These are phyloP conservation scores for Chaetomium fimeti DNA, from an alignment of 495 filamentous ascomycete genomes.

Conservation along the genomic window DNA sequence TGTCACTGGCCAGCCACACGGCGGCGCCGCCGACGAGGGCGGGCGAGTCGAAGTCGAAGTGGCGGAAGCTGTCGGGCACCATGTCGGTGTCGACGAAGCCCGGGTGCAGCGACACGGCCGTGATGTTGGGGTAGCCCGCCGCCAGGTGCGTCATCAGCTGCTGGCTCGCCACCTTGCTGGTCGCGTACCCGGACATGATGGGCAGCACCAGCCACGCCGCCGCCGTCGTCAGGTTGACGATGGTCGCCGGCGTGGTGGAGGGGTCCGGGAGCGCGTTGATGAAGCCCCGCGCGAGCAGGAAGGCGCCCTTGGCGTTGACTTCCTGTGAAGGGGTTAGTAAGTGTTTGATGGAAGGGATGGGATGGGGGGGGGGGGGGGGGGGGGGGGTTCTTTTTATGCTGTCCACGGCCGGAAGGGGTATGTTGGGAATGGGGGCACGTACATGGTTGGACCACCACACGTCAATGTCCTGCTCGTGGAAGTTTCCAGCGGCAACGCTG, in stretches of 20 bases:
- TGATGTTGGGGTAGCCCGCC: conserved; percentile 6
- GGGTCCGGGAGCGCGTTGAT: conserved; percentile 1
- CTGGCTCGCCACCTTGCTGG: conserved; percentile 13
- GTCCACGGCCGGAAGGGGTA: too few relatives aligned
- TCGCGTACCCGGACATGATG: conserved; percentile 16
- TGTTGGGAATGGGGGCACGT: not conserved
- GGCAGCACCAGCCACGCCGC: conserved; percentile 3
- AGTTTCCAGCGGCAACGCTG: conserved; percentile 17
- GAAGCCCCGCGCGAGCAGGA: conserved; percentile 7
- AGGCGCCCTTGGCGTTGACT: conserved; percentile 18
- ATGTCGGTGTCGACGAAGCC: conserved; percentile 16
- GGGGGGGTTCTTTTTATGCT: too few relatives aligned
- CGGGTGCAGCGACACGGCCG: conserved; percentile 12
- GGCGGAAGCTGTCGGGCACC: not conserved
- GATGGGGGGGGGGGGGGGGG: too few relatives aligned
- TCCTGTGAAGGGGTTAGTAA: conserved; percentile 1
- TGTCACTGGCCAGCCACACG: conserved; percentile 8
- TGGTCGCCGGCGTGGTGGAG: conserved; percentile 12
- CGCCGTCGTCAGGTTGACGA: conserved; percentile 13
- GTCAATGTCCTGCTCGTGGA: conserved; percentile 32
- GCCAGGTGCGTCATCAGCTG: conserved; percentile 12
- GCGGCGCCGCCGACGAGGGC: conserved; percentile 8
- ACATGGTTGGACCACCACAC: conserved; percentile 42
- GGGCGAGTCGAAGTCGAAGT: conserved; percentile 8
- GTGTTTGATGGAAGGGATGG: too few relatives aligned